Conservation (phyloP, 495 filamentous ascomycete species). For the Annulohypoxylon nitens region DNA sequence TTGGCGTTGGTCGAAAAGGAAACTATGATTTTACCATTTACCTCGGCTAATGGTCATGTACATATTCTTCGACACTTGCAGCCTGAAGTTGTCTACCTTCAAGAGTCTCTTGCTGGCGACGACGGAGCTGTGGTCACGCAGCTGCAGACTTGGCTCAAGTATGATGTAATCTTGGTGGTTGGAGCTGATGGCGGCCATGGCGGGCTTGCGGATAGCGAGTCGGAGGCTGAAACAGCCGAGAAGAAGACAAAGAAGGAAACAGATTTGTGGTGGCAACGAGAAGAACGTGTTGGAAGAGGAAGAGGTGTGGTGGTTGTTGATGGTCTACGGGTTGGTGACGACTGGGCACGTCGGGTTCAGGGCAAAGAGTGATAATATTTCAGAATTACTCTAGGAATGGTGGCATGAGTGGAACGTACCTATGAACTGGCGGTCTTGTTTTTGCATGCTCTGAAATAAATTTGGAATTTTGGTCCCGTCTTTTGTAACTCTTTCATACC, state of each 20-base stretch:
- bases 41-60: conserved; percentile 77
- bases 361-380: conserved; percentile 70
- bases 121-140: conserved; percentile 76
- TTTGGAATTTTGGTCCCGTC: conserved; percentile 33
- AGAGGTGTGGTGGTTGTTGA: conserved; percentile 90
- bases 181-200: conserved; percentile 86
- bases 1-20: conserved; percentile 82
- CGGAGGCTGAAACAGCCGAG: conserved; percentile 72
- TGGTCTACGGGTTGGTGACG: conserved; percentile 78
- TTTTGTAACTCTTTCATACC: conserved; percentile 22
- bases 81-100: conserved; percentile 86
- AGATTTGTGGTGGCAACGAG: conserved; percentile 81
- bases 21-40: conserved; percentile 89
- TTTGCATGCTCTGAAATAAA: conserved; percentile 18
- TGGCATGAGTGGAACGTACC: conserved; percentile 37
- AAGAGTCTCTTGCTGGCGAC: conserved; percentile 79
- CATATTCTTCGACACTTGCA: conserved; percentile 86
- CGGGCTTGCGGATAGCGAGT: conserved; percentile 90
- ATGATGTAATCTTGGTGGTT: conserved; percentile 83
- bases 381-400: not conserved
- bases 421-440: conserved; percentile 30
- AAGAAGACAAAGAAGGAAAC: conserved; percentile 60
- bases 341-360: conserved; percentile 82
- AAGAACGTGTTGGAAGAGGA: conserved; percentile 84
- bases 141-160: conserved; percentile 86